Percentiles rank a stretch among this genome's conserved stretches.
Evolutionary conservation across 139 green algal genomes (phyloP).

Genomic region (Tetradesmus obliquus): DNA sequence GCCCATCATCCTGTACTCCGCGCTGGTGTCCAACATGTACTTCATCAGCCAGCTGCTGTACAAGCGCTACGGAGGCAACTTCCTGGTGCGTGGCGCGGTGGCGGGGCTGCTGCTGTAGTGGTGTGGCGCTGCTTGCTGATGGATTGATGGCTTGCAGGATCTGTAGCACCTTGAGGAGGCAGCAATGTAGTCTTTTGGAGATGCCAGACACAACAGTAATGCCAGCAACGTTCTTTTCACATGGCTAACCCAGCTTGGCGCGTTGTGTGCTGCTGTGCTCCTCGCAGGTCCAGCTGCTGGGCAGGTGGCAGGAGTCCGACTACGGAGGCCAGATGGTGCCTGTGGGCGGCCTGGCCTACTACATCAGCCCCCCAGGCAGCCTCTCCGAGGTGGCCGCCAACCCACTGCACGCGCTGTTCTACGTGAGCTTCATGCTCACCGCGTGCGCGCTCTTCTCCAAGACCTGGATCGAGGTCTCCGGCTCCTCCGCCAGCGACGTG

Average conservation of each 20-base stretch:
- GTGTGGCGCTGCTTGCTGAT: not conserved
- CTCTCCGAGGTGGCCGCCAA: constrained; percentile 91
- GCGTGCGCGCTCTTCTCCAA: constrained; percentile 99
- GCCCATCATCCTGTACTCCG: constrained; percentile 99
- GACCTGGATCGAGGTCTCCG: constrained; percentile 99
- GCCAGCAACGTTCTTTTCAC: no score
- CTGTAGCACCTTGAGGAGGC: not conserved
- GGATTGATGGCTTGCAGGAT: not conserved
- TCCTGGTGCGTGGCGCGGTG: constrained; percentile 93
- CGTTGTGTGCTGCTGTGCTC: not conserved
- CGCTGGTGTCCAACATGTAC: constrained; percentile 99
- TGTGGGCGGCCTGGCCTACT: constrained; percentile 98
- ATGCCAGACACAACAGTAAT: not conserved
- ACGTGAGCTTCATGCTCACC: constrained; percentile 98
- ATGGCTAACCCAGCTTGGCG: not conserved
- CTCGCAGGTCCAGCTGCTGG: constrained; percentile 63
- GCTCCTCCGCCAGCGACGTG: constrained; percentile 93
- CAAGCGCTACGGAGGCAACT: constrained; percentile 94
- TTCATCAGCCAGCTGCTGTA: constrained; percentile 99
- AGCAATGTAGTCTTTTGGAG: not conserved
- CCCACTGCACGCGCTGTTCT: constrained; percentile 98
- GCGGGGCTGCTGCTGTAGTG: constrained; percentile 56
- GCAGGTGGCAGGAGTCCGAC: constrained; percentile 74
- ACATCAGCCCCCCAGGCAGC: constrained; percentile 93
- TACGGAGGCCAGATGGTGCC: constrained; percentile 87